Conservation (phyloP, 2,329 filamentous ascomycete species). For the Magnaporthales sp. region DNA sequence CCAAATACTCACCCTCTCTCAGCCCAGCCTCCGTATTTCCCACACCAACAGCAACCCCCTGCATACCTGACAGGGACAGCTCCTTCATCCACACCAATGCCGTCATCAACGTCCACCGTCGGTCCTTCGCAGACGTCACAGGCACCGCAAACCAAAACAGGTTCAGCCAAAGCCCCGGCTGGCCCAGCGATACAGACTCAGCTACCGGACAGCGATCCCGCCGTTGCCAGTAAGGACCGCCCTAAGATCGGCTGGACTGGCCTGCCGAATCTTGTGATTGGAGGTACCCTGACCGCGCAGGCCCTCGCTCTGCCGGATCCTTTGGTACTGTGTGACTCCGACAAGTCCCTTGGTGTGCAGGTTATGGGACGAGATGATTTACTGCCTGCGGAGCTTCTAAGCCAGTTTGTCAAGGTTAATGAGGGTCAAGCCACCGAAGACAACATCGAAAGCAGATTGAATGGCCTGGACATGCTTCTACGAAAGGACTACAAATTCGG, state of each 20-base stretch:
- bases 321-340: slow-evolving; percentile 1
- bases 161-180: not conserved
- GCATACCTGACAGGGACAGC: not conserved
- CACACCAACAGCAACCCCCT: not conserved
- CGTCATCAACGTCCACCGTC: not conserved
- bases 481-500: slow-evolving; percentile 4
- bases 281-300: not conserved
- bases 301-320: not conserved
- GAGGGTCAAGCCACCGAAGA: slow-evolving; percentile 1
- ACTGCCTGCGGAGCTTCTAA: slow-evolving; percentile 2
- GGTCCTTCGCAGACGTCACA: not conserved
- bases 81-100: not conserved
- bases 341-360: slow-evolving; percentile 1
- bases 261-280: slow-evolving; percentile 4
- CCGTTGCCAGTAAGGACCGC: not conserved
- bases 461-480: not conserved
- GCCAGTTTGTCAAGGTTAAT: slow-evolving; percentile 4
- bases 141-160: not conserved
- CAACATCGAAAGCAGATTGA: slow-evolving; percentile 3
- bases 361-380: slow-evolving; percentile 1
- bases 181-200: not conserved
- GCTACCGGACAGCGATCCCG: slow-evolving; percentile 1
- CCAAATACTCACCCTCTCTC: not conserved
- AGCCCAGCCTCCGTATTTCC: not conserved
- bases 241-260: not conserved